phyloP scores from a whole-genome alignment of 495 filamentous ascomycete genomes.

The Talaromyces borbonicus region DNA sequence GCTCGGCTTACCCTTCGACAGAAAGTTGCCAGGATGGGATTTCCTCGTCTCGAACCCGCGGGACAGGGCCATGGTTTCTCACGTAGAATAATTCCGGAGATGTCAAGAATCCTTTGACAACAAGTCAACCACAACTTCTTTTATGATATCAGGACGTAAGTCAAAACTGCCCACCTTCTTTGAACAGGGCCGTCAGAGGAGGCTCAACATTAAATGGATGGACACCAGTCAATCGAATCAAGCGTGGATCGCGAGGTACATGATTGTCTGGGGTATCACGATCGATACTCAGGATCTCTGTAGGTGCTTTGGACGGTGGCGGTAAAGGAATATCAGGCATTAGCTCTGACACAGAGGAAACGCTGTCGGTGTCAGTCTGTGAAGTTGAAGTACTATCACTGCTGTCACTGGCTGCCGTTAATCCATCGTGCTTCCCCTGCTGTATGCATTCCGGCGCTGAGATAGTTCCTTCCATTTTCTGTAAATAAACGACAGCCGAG shows the following conservation, averaged over 20 bases:
- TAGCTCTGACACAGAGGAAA: conserved; percentile 2
- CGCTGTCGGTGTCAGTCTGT: not conserved
- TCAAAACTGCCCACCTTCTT: conserved; percentile 52
- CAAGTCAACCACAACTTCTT: not conserved
- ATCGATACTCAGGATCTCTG: conserved; percentile 61
- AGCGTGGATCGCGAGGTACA: conserved; percentile 75
- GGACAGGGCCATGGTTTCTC: conserved; percentile 88
- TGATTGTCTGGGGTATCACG: conserved; percentile 75
- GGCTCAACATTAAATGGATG: conserved; percentile 95
- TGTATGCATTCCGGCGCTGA: not conserved
- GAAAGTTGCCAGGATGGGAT: conserved; percentile 76
- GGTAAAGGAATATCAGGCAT: conserved; percentile 55
- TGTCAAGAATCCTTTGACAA: conserved; percentile 63
- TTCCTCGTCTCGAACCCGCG: conserved; percentile 60
- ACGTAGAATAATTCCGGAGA: conserved; percentile 92
- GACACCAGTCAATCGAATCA: conserved; percentile 82
- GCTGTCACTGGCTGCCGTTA: not conserved
- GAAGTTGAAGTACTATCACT: not conserved
- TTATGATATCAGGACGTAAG: not conserved
- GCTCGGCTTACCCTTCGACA: conserved; percentile 57
- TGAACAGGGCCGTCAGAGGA: conserved; percentile 67
- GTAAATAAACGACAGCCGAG: too few species aligned
- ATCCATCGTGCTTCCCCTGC: conserved; percentile 10
- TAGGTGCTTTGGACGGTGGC: conserved; percentile 53
- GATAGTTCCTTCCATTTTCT: too few species aligned